These are phyloP conservation scores for Biancaea sappan DNA, from an alignment of 306 rosid species.

Conservation along the genomic window DNA sequence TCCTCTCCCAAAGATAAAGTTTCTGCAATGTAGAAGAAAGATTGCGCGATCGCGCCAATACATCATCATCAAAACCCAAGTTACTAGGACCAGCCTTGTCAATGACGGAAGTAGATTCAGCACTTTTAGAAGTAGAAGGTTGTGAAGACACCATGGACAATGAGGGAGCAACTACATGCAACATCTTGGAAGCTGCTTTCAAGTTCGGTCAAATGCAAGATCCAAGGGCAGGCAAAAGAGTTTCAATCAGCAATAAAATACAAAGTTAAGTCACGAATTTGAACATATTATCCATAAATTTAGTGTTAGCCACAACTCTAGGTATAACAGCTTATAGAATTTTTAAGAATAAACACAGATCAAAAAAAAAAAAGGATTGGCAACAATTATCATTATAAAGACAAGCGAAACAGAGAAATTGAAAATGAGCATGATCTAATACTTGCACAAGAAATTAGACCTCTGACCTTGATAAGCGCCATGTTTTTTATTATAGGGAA, in stretches of 20 bases:
- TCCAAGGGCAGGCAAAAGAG: slow-evolving; percentile 24
- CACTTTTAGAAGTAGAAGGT: slow-evolving; percentile 65
- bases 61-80: slow-evolving; percentile 50
- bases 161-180: slow-evolving; percentile 64
- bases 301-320: background rate
- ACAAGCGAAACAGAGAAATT: background rate
- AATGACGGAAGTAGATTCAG: slow-evolving; percentile 50
- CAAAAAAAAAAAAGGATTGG: background rate
- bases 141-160: slow-evolving; percentile 59
- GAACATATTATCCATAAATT: background rate
- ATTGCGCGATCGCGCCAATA: slow-evolving; percentile 53
- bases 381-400: background rate
- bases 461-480: slow-evolving; percentile 50
- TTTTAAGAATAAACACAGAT: background rate
- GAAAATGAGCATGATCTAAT: background rate
- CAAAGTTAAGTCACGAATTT: background rate
- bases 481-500: slow-evolving; percentile 62
- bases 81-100: slow-evolving; percentile 42
- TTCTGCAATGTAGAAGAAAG: slow-evolving; percentile 87
- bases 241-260: slow-evolving; percentile 17
- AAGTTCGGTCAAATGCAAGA: slow-evolving; percentile 32
- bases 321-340: background rate
- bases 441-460: background rate
- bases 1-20: slow-evolving; percentile 96
- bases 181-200: slow-evolving; percentile 74